A percentile compares a stretch with the other conserved stretches of the same genome.
Conservation (phyloP, 805 yeast genomes). For the Priceomyces castillae region DNA sequence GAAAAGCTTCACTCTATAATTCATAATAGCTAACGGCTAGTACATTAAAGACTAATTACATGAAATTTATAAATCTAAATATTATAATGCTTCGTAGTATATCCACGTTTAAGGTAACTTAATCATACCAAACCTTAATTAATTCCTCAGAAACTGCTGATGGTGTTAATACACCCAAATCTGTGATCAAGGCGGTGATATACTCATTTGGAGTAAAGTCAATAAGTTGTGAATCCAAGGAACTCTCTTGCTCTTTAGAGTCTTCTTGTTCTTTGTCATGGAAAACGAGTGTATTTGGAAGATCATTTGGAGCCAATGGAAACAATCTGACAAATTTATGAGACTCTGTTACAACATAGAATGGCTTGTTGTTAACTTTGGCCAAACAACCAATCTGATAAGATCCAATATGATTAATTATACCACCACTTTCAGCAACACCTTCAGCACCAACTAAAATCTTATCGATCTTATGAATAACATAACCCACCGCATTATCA, state of each 20-base stretch:
- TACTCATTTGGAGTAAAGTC: slow-evolving; percentile 97
- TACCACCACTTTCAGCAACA: slow-evolving; percentile 98
- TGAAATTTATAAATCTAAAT: background rate
- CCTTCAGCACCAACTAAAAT: slow-evolving; percentile 98
- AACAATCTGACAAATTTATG: slow-evolving; percentile 96
- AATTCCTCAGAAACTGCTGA: slow-evolving; percentile 98
- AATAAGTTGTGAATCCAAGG: slow-evolving; percentile 41
- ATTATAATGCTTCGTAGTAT: background rate
- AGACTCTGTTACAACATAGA: slow-evolving; percentile 90
- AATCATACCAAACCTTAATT: slow-evolving; percentile 97
- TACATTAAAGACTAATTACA: background rate
- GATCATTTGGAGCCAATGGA: slow-evolving; percentile 89
- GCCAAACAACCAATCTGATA: slow-evolving; percentile 94
- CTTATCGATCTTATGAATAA: slow-evolving; percentile 87
- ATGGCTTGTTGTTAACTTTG: slow-evolving; percentile 84
- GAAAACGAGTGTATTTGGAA: slow-evolving; percentile 49
- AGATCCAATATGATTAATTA: slow-evolving; percentile 91
- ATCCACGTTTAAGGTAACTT: slow-evolving; percentile 14
- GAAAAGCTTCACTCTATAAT: slow-evolving; percentile 16
- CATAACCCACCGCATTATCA: slow-evolving; percentile 92
- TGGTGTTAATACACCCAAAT: slow-evolving; percentile 94
- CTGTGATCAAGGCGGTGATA: slow-evolving; percentile 93
- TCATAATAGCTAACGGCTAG: slow-evolving; percentile 1
- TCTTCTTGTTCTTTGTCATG: slow-evolving; percentile 21
- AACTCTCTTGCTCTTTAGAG: slow-evolving; percentile 15